Evolutionary conservation across 352 stramenopile species (phyloP).

Genomic region (Phytophthora palmivora): DNA sequence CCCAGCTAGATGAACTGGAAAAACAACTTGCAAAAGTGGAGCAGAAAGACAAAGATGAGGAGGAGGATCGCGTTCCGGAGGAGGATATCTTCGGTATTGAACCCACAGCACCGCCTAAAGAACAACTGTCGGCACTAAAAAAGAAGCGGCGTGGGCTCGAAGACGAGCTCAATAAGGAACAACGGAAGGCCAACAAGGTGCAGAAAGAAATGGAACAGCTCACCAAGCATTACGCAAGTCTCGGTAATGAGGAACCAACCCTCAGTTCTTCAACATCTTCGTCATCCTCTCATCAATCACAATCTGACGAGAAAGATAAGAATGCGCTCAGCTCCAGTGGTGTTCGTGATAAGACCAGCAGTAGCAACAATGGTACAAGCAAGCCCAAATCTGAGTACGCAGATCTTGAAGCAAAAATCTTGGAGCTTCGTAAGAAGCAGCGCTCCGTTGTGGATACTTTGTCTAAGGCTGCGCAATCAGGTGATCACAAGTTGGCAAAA

Average conservation of each 20-base stretch:
- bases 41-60: conserved; percentile 43
- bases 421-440: conserved; percentile 83
- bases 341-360: conserved; percentile 38
- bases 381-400: conserved; percentile 60
- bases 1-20: conserved; percentile 73
- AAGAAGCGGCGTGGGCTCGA: conserved; percentile 81
- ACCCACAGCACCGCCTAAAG: conserved; percentile 53
- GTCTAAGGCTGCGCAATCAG: conserved; percentile 71
- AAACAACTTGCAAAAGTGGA: conserved; percentile 72
- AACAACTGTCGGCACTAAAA: conserved; percentile 66
- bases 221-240: conserved; percentile 70
- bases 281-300: conserved; percentile 48
- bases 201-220: conserved; percentile 89
- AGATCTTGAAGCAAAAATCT: conserved; percentile 73
- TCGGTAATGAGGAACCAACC: conserved; percentile 41
- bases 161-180: conserved; percentile 82
- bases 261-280: conserved; percentile 51
- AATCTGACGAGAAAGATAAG: conserved; percentile 41
- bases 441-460: conserved; percentile 74
- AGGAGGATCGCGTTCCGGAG: conserved; percentile 70
- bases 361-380: conserved; percentile 27
- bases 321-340: conserved; percentile 23
- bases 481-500: conserved; percentile 77
- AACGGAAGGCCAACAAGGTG: conserved; percentile 75
- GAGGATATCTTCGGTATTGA: conserved; percentile 86